These are phyloP conservation scores for Hypholoma fasciculare DNA, from an alignment of 768 basidiomycete species.

Conservation along the genomic window DNA sequence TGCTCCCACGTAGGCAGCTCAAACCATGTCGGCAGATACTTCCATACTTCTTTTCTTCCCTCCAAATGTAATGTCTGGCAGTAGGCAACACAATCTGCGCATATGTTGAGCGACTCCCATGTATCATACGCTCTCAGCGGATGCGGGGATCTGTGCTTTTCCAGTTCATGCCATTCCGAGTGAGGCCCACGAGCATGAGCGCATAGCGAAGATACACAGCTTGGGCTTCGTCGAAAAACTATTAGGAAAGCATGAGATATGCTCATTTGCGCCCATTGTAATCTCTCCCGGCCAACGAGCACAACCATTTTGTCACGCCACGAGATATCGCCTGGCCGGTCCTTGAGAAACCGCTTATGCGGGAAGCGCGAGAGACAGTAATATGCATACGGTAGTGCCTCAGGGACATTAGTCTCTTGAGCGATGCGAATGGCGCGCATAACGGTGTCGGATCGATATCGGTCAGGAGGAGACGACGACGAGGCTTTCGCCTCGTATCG, in stretches of 20 bases:
- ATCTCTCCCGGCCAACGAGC: conserved; percentile 40
- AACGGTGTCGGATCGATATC: conserved; percentile 39
- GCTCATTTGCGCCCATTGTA: conserved; percentile 40
- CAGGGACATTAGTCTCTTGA: conserved; percentile 35
- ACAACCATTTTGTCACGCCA: conserved; percentile 40
- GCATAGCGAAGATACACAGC: conserved; percentile 31
- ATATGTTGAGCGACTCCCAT: conserved; percentile 37
- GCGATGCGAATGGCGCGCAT: conserved; percentile 47
- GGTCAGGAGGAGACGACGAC: conserved; percentile 17
- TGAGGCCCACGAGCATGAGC: conserved; percentile 36
- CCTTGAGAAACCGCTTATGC: conserved; percentile 35
- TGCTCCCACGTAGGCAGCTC: conserved; percentile 38
- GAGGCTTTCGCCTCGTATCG: conserved; percentile 31
- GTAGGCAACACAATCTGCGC: conserved; percentile 29
- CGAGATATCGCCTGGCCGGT: conserved; percentile 33
- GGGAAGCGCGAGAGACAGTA: conserved; percentile 48
- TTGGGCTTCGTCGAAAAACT: conserved; percentile 33
- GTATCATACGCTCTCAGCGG: conserved; percentile 33
- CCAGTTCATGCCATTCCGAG: conserved; percentile 44
- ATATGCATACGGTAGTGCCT: conserved; percentile 47
- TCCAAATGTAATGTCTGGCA: conserved; percentile 30
- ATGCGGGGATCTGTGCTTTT: conserved; percentile 33
- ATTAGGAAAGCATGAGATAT: conserved; percentile 42
- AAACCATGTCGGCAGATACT: conserved; percentile 36
- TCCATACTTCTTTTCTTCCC: conserved; percentile 40